Evolutionary conservation across 192 early-diverging fungal species (phyloP).

Genomic region (Spizellomyces punctatus): DNA sequence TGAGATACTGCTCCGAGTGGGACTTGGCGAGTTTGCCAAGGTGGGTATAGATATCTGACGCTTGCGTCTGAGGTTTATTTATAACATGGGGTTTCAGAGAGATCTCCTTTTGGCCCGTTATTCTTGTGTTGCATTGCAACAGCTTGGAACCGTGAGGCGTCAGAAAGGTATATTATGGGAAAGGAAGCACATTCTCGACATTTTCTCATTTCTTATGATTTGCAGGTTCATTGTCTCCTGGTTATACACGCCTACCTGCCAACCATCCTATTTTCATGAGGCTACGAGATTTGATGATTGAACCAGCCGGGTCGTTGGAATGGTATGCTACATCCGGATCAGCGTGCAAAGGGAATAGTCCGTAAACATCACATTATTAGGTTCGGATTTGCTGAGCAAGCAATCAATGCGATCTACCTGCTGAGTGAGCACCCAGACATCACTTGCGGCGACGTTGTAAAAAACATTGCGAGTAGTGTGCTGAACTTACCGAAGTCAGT

Average conservation of each 20-base stretch:
- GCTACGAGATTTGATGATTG: conserved; percentile 50
- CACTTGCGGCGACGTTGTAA: conserved; percentile 78
- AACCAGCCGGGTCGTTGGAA: conserved; percentile 19
- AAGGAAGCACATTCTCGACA: neutral
- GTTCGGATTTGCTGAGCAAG: conserved; percentile 94
- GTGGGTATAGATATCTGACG: conserved; percentile 32
- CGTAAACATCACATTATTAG: conserved; percentile 40
- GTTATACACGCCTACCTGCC: conserved; percentile 49
- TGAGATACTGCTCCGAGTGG: conserved; percentile 80
- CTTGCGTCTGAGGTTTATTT: conserved; percentile 3
- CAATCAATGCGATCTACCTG: conserved; percentile 88
- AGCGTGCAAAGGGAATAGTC: neutral
- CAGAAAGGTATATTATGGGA: conserved; percentile 57
- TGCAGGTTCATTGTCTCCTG: conserved; percentile 32
- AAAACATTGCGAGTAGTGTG: conserved; percentile 63
- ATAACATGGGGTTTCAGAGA: conserved; percentile 36
- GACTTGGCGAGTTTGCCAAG: conserved; percentile 81
- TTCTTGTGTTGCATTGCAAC: conserved; percentile 91
- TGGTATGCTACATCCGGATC: conserved; percentile 18
- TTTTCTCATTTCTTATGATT: neutral
- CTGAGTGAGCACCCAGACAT: conserved; percentile 90
- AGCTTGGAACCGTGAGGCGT: conserved; percentile 65
- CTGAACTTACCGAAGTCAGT: conserved; percentile 43
- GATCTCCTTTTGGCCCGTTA: conserved; percentile 86
- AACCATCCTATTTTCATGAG: conserved; percentile 61